Conservation (phyloP, 176 grass and related monocot genomes). For the Calamus simplicifolius region DNA sequence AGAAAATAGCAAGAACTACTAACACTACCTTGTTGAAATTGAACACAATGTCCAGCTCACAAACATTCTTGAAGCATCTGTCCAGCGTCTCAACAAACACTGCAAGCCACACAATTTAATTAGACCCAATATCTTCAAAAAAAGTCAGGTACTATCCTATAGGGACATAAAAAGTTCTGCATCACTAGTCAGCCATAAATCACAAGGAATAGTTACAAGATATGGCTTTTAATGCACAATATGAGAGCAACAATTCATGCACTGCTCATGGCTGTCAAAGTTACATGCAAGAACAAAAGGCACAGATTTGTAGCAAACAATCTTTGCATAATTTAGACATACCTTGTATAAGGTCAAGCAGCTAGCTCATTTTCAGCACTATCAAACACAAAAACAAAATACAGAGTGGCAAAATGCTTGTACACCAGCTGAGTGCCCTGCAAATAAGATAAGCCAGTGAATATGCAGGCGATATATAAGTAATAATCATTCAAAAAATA, state of each 20-base stretch:
- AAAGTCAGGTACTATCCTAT: too few relatives aligned
- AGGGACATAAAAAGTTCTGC: too few relatives aligned
- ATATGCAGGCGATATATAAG: too few relatives aligned
- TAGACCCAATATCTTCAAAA: slow-evolving; percentile 6
- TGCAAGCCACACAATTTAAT: slow-evolving; percentile 27
- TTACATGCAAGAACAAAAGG: too few relatives aligned
- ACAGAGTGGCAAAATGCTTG: slow-evolving; percentile 88
- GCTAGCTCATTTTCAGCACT: slow-evolving; percentile 81
- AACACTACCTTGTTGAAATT: slow-evolving; percentile 89
- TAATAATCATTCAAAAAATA: too few relatives aligned
- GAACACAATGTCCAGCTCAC: slow-evolving; percentile 87
- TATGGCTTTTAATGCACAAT: slow-evolving; percentile 6
- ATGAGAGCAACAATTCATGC: background rate
- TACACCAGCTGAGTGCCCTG: slow-evolving; percentile 77
- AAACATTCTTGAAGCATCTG: slow-evolving; percentile 98
- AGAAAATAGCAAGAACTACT: background rate
- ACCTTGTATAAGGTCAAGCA: slow-evolving; percentile 97
- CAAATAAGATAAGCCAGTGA: slow-evolving; percentile 15
- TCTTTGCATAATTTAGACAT: background rate
- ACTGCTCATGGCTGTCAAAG: too few relatives aligned
- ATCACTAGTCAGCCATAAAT: too few relatives aligned
- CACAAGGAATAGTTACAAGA: background rate
- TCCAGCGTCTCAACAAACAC: slow-evolving; percentile 94
- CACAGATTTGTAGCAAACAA: too few relatives aligned
- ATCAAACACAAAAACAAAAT: slow-evolving; percentile 92